A percentile compares a stretch with the other conserved stretches of the same genome.
These are phyloP conservation scores for Cytospora mali DNA, from an alignment of 2,329 filamentous ascomycete species.

Conservation along the genomic window DNA sequence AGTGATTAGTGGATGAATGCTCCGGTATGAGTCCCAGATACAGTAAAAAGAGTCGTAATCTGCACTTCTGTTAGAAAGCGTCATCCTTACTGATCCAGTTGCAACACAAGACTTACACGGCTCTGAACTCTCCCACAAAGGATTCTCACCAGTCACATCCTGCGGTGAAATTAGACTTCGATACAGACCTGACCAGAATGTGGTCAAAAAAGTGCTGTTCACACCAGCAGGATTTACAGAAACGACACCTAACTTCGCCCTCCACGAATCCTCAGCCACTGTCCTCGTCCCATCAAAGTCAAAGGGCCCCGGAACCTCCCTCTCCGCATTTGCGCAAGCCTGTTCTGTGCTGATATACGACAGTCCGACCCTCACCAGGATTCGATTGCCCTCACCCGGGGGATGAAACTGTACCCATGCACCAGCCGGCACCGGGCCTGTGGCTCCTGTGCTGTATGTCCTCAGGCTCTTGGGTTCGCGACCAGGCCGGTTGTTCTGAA, in stretches of 20 bases:
- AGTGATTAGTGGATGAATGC: slow-evolving; percentile 67
- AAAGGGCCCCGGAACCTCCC: slow-evolving; percentile 55
- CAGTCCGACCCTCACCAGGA: slow-evolving; percentile 23
- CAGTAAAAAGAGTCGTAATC: slow-evolving; percentile 73
- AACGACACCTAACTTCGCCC: slow-evolving; percentile 62
- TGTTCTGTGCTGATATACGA: slow-evolving; percentile 21
- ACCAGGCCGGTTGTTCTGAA: slow-evolving; percentile 53
- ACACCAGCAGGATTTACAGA: slow-evolving; percentile 32
- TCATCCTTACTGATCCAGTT: background rate
- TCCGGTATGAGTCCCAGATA: slow-evolving; percentile 70
- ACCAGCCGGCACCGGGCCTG: slow-evolving; percentile 27
- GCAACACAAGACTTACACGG: slow-evolving; percentile 44
- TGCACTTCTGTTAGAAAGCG: background rate
- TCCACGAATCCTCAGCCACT: slow-evolving; percentile 63
- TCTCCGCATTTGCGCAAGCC: slow-evolving; percentile 25
- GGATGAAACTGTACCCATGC: slow-evolving; percentile 30
- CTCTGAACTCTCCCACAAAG: slow-evolving; percentile 62
- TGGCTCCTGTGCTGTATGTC: slow-evolving; percentile 27
- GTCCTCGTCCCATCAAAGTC: slow-evolving; percentile 61
- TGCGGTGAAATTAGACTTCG: slow-evolving; percentile 71
- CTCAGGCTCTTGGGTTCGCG: slow-evolving; percentile 38
- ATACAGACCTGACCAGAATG: slow-evolving; percentile 60
- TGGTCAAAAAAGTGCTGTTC: slow-evolving; percentile 19
- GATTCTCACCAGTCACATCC: slow-evolving; percentile 74
- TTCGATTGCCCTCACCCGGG: slow-evolving; percentile 24